Evolutionary conservation across 768 basidiomycete species (phyloP), one percentile per base, ranked within the genome.

Genomic region (Psilocybe subaeruginosa): DNA sequence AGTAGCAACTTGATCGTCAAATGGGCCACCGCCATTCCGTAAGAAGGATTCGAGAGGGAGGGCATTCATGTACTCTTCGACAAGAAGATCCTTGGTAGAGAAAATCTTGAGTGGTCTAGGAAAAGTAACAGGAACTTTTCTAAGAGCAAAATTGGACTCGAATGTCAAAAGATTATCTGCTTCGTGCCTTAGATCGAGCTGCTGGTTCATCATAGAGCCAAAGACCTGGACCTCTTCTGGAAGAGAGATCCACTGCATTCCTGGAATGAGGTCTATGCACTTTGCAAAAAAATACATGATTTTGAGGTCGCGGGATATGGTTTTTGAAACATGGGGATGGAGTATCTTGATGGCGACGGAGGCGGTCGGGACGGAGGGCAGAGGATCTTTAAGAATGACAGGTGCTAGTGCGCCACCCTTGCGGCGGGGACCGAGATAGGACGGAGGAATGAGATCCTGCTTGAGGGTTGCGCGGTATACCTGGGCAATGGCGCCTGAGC

Each of bases 401-500:
- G 83, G 82, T 14, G 73, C 78, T 48, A 84, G 67, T 29, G 80
- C 74, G 51, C 81, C 78, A 0, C 77, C 77, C 62, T 80, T 85
- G 50, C 88, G 86, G 60, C 89, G 89, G 1, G 94, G 92, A 3
- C 85, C 84, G 60, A 92, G 84, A 73, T 95, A 95, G 31, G 91
- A 88, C 4, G 90, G 89, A 1, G 96, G 92, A 56, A 98, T 84
- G 58, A 98, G 81, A 71, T 95, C 88, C 53, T 87, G 83, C 66
- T 89, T 92, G 58, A 98, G 85, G 11, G 82, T 91, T 37, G 93
- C 97, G 66, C 88, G 86, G 74, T 99, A 97, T 7, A 99, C 96
- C 90, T 99, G 97, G 17, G 97, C 97, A 64, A 99, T 97, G n/a
- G 97, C 96, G 27, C 97, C 97, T 8, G 91, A 92, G n/a, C 97